Conservation (phyloP, 2,329 filamentous ascomycete genomes). For the Pseudocercospora fuligena region DNA sequence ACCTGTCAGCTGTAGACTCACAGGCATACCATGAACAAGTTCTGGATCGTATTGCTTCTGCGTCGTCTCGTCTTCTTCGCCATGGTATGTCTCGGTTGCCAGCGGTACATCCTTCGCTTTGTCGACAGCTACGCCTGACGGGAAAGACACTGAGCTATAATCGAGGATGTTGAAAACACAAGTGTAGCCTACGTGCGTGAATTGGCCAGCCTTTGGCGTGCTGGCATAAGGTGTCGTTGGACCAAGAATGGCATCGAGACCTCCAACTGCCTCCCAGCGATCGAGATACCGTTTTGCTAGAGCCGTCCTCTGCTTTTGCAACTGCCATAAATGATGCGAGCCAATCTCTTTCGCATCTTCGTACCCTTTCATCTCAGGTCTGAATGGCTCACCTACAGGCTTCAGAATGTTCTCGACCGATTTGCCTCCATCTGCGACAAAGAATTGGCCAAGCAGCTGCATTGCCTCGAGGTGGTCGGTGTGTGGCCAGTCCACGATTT, state of each 20-base stretch:
- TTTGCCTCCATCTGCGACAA: constrained; percentile 58
- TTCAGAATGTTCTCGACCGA: constrained; percentile 49
- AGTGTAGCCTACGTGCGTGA: constrained; percentile 51
- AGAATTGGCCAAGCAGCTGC: constrained; percentile 54
- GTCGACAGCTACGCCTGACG: constrained; percentile 47
- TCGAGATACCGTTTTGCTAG: constrained; percentile 49
- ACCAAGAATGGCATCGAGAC: constrained; percentile 52
- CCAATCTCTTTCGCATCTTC: constrained; percentile 50
- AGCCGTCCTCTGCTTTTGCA: constrained; percentile 53
- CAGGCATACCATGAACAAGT: constrained; percentile 50
- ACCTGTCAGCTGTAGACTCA: constrained; percentile 42
- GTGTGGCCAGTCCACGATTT: constrained; percentile 62
- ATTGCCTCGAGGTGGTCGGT: constrained; percentile 59
- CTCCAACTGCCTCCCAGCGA: constrained; percentile 48
- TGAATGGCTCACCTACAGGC: constrained; percentile 50
- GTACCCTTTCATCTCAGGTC: constrained; percentile 56
- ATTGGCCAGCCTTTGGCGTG: constrained; percentile 48
- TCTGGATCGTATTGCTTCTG: constrained; percentile 42
- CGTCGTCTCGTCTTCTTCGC: constrained; percentile 47
- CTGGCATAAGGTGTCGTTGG: constrained; percentile 52
- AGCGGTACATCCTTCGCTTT: constrained; percentile 43
- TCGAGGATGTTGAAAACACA: constrained; percentile 56
- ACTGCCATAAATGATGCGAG: constrained; percentile 52
- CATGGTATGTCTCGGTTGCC: constrained; percentile 37
- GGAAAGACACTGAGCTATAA: constrained; percentile 53